phyloP scores from a whole-genome alignment of 352 stramenopile species.

The Pythium dissotocum region DNA sequence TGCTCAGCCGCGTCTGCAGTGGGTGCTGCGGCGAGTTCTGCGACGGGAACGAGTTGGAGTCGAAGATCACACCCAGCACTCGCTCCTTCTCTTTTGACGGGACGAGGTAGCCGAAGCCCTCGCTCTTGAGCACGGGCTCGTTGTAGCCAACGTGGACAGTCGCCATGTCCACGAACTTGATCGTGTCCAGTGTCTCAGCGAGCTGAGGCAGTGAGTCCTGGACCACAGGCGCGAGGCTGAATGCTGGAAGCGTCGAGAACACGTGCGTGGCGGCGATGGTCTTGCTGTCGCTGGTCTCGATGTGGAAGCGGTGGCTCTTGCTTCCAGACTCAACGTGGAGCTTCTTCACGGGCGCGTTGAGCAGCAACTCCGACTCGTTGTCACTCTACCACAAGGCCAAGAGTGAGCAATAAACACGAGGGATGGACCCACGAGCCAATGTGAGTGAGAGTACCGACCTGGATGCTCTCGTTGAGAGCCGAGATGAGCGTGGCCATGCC shows the following conservation, averaged over 20 bases:
- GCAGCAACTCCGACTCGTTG: conserved; percentile 22
- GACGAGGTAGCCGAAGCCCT: conserved; percentile 89
- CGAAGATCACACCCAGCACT: conserved; percentile 84
- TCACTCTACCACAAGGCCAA: conserved; percentile 12
- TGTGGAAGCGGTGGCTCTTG: conserved; percentile 28
- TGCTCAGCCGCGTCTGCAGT: conserved; percentile 71
- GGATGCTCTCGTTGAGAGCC: conserved; percentile 44
- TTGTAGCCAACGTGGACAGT: conserved; percentile 84
- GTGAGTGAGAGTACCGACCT: conserved; percentile 22
- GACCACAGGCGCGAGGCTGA: conserved; percentile 51
- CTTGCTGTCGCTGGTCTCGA: conserved; percentile 39
- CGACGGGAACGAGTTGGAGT: conserved; percentile 88
- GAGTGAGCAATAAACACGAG: not conserved
- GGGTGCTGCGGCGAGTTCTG: conserved; percentile 48
- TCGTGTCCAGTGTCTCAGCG: conserved; percentile 49
- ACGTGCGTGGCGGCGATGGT: conserved; percentile 58
- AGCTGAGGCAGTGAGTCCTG: conserved; percentile 45
- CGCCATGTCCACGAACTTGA: conserved; percentile 81
- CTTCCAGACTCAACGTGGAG: not conserved
- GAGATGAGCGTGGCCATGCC: conserved; percentile 78
- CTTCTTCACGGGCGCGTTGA: conserved; percentile 26
- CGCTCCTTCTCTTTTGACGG: conserved; percentile 68
- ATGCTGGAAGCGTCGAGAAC: conserved; percentile 78
- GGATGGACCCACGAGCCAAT: not conserved
- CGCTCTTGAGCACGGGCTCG: conserved; percentile 47